Conservation (phyloP, 306 rosid genomes). For the Vigna nakashimae region DNA sequence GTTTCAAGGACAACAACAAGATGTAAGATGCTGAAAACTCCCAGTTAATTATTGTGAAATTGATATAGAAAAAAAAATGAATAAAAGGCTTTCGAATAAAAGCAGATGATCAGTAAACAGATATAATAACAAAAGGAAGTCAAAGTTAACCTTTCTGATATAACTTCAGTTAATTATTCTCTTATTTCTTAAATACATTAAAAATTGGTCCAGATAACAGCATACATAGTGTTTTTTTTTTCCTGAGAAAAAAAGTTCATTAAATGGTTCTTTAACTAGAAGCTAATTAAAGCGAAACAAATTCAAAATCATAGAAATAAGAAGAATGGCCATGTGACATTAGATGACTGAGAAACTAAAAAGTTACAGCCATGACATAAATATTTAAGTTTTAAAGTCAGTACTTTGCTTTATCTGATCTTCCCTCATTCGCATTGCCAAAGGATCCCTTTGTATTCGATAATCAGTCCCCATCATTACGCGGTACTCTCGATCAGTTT, state of each 20-base stretch:
- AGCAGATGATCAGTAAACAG: constrained; percentile 2
- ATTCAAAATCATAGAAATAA: constrained; percentile 3
- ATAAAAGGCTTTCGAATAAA: constrained; percentile 19
- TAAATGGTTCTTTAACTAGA: constrained; percentile 22
- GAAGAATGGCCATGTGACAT: constrained; percentile 24
- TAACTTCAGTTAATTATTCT: not conserved
- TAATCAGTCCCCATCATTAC: constrained; percentile 98
- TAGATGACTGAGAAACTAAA: constrained; percentile 28
- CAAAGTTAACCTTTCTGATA: constrained; percentile 5
- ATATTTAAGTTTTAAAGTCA: constrained; percentile 48
- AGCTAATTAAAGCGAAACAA: constrained; percentile 27
- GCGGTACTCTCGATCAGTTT: constrained; percentile 91
- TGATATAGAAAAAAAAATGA: constrained; percentile 1
- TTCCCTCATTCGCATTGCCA: constrained; percentile 93
- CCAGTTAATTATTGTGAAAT: constrained; percentile 14
- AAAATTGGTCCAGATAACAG: constrained; percentile 18
- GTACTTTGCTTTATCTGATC: constrained; percentile 98
- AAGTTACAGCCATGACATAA: constrained; percentile 42
- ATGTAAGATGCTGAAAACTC: constrained; percentile 21
- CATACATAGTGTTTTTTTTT: not conserved
- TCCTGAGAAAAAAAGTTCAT: not conserved
- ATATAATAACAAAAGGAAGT: not conserved
- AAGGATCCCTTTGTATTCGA: constrained; percentile 88
- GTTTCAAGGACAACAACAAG: not conserved
- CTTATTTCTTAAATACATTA: not conserved